phyloP scores from a whole-genome alignment of 169 alveolate species.

The Cryptosporidium felis region DNA sequence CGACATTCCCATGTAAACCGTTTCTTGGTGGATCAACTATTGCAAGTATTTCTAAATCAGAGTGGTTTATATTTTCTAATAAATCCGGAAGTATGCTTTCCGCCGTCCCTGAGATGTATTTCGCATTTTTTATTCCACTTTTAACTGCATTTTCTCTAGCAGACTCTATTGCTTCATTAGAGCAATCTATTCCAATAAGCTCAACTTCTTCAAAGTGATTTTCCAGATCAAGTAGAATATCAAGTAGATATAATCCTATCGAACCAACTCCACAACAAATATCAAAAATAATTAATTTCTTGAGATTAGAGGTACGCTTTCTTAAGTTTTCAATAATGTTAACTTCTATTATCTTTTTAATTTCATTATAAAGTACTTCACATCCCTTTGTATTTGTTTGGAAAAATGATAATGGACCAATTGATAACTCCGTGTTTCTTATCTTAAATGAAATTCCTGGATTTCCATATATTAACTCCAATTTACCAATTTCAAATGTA shows the following conservation, averaged over 20 bases:
- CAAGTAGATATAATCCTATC: slow-evolving; percentile 71
- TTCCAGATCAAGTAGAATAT: slow-evolving; percentile 23
- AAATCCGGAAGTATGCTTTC: slow-evolving; percentile 13
- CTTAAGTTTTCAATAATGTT: background rate
- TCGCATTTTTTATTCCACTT: slow-evolving; percentile 43
- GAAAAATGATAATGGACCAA: slow-evolving; percentile 69
- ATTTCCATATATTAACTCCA: slow-evolving; percentile 27
- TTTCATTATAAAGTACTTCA: slow-evolving; percentile 33
- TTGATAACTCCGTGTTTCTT: slow-evolving; percentile 5
- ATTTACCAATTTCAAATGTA: slow-evolving; percentile 45
- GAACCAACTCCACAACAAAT: slow-evolving; percentile 77
- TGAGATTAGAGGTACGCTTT: background rate
- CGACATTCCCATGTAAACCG: slow-evolving; percentile 39
- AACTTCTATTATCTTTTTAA: background rate
- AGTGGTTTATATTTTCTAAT: background rate
- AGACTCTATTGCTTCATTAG: slow-evolving; percentile 62
- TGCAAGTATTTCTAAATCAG: slow-evolving; percentile 41
- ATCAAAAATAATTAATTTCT: slow-evolving; percentile 49
- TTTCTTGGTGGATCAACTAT: slow-evolving; percentile 75
- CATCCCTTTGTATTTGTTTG: slow-evolving; percentile 75
- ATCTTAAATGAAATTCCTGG: background rate
- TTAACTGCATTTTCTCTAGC: slow-evolving; percentile 69
- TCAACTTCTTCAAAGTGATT: background rate
- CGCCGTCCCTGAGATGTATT: slow-evolving; percentile 59
- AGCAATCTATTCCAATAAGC: slow-evolving; percentile 72